Percentiles rank a stretch among this genome's conserved stretches.
phyloP scores from a whole-genome alignment of 768 basidiomycete genomes.

The Amanita thiersii region DNA sequence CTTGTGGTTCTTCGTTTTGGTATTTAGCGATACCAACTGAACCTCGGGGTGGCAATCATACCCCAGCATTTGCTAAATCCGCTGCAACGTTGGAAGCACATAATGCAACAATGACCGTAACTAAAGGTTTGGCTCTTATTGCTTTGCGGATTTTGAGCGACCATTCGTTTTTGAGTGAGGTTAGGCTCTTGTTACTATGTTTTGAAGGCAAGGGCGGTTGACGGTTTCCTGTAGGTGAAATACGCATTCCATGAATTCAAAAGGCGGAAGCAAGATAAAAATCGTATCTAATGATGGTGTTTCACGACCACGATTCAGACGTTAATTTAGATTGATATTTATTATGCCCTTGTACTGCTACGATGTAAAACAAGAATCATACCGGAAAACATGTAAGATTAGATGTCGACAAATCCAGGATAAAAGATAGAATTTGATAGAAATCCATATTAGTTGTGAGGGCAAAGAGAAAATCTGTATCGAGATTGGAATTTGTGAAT shows the following conservation, averaged over 20 bases:
- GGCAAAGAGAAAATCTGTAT: no score
- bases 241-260: slow-evolving; percentile 15
- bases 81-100: slow-evolving; percentile 58
- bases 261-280: not conserved
- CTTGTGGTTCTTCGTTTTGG: not conserved
- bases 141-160: slow-evolving; percentile 55
- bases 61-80: slow-evolving; percentile 53
- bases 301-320: not conserved
- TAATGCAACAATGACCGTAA: slow-evolving; percentile 42
- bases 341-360: slow-evolving; percentile 9
- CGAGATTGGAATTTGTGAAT: no score
- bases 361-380: slow-evolving; percentile 1
- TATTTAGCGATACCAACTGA: slow-evolving; percentile 61
- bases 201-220: no score
- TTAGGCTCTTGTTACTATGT: slow-evolving; percentile 17
- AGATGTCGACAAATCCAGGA: not conserved
- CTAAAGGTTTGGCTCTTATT: slow-evolving; percentile 55
- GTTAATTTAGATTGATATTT: not conserved
- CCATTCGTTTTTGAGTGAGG: slow-evolving; percentile 46
- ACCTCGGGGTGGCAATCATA: slow-evolving; percentile 70
- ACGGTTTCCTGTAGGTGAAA: slow-evolving; percentile 14
- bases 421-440: not conserved
- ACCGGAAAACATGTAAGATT: not conserved
- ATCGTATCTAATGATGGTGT: not conserved
- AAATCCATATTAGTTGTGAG: slow-evolving; percentile 1